Conservation (phyloP, 2,329 filamentous ascomycete genomes). For the Sporothrix euskadiensis region DNA sequence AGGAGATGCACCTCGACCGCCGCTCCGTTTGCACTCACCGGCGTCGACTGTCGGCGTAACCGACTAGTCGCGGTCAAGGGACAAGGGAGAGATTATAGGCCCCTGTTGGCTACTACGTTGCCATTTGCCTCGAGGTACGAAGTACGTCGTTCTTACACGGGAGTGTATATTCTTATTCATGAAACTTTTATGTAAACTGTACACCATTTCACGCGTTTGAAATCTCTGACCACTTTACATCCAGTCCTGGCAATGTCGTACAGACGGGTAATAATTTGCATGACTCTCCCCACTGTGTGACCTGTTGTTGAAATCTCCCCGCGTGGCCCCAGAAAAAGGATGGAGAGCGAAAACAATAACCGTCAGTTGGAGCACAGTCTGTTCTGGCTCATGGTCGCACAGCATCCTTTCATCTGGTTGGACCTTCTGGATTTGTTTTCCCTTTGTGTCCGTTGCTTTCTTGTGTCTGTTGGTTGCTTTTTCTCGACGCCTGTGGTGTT, state of each 20-base stretch:
- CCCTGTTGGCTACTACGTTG: background rate
- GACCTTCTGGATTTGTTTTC: background rate
- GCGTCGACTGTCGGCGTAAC: background rate
- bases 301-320: background rate
- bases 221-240: background rate
- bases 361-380: background rate
- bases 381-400: background rate
- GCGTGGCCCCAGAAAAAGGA: background rate
- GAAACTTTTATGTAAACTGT: background rate
- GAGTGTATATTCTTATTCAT: background rate
- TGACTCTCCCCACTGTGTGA: conserved; percentile 7
- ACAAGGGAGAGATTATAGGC: background rate
- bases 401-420: conserved; percentile 11
- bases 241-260: background rate
- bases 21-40: conserved; percentile 2
- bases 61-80: background rate
- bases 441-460: no score
- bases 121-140: background rate
- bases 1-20: conserved; percentile 3
- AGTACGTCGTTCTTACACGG: no score
- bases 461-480: background rate
- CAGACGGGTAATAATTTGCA: background rate
- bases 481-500: background rate
- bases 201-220: background rate
- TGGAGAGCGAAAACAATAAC: background rate